Base-by-base conservation (phyloP, 768 basidiomycete species). In the Leucosporidium creatinivorum region DNA sequence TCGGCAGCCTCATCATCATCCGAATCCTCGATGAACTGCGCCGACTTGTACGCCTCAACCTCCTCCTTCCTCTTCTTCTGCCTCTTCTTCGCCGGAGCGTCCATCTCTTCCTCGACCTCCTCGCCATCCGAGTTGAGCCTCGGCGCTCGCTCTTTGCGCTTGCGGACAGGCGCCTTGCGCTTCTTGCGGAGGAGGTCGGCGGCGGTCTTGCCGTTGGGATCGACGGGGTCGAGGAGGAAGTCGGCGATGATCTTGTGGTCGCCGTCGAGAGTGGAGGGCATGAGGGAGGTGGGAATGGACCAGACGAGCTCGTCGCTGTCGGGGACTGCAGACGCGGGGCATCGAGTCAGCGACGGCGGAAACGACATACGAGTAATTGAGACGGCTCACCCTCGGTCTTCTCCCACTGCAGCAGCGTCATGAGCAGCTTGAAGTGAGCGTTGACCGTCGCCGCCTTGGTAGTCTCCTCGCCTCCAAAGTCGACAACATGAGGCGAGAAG, bases 201-300 rank as follows among this genome's bases (percentile, higher is more conserved):
- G 0, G 77, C 81, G 28, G 87, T 85, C 68, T 86, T 87, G 79
- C 88, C 88, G 56, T 87, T 82, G 47, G 90, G 82, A 73, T 93
- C 85, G 72, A 94, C 83, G 1, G 96, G 96, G 36, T 81, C 83
- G 76, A 83, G 81, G 67, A 98, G 83, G 81, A 86, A 98, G 77
- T 90, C 87, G 75, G 86, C 83, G 78, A 98, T 88, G 70, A 93
- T 85, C 61, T 83, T 84, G 73, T 89, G 79, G 59, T 84, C 86
- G 61, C 83, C 82, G 76, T 86, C 82, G 47, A 98, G 80, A 59
- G 88, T 84, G 9, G 84, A 79, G 0, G 89, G 88, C 23, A 83
- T 75, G 63, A 91, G 81, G n/a, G 80, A 78, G 13, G 85, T 83
- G 36, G 93, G 92, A 59, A 96, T 83, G 69, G 85, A 86, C 92